Conservation (phyloP, 2,329 filamentous ascomycete species). For the Fusarium sp. region DNA sequence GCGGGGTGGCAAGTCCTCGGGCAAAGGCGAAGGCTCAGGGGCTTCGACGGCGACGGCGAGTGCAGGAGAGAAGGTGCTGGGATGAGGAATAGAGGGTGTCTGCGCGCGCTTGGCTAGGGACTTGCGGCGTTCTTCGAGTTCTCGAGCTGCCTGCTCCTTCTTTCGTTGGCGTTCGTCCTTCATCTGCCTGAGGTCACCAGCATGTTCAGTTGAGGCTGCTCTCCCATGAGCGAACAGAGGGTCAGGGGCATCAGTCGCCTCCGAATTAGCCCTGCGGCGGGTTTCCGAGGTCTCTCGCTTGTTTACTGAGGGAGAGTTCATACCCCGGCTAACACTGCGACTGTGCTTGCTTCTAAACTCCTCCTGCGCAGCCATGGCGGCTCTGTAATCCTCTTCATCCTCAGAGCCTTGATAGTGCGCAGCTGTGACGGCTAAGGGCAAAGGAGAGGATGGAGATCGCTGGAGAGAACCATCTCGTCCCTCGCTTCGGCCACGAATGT, state of each 20-base stretch:
- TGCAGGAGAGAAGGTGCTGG: conserved; percentile 65
- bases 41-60: conserved; percentile 58
- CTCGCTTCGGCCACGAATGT: conserved; percentile 75
- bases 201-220: conserved; percentile 62
- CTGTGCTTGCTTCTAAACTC: conserved; percentile 70
- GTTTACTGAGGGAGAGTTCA: conserved; percentile 55
- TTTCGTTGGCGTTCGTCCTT: conserved; percentile 76
- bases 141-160: conserved; percentile 84
- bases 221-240: conserved; percentile 51
- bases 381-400: conserved; percentile 75
- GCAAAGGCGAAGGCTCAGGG: conserved; percentile 58
- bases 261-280: conserved; percentile 53
- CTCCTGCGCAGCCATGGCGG: conserved; percentile 69
- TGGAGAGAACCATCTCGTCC: conserved; percentile 71
- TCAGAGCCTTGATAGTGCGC: conserved; percentile 64
- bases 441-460: conserved; percentile 85
- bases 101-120: conserved; percentile 87
- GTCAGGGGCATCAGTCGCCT: conserved; percentile 52
- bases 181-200: conserved; percentile 69
- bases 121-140: conserved; percentile 89
- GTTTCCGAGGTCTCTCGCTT: conserved; percentile 59
- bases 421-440: conserved; percentile 76
- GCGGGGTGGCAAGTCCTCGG: conserved; percentile 66
- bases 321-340: conserved; percentile 64
- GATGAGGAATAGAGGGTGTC: conserved; percentile 85